Evolutionary conservation across 1,284 basidiomycete species (phyloP), one percentile per base, ranked within the genome.

Genomic region (Heimioporus punctisporus): DNA sequence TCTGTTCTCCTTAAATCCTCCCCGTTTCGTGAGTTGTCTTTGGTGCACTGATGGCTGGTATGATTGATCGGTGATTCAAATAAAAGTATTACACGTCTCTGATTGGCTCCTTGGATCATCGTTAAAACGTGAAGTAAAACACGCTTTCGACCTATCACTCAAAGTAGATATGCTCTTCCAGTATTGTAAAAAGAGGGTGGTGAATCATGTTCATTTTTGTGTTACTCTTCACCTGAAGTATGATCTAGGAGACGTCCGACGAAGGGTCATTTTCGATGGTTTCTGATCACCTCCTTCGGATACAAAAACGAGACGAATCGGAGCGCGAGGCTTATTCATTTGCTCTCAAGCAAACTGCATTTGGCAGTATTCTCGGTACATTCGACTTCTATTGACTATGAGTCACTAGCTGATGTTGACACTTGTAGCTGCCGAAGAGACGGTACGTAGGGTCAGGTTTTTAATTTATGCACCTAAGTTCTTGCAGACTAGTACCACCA

Each of bases 101-200:
- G 55, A 63, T 21, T 65, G 65, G 64, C 31, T 52, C 31, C 64
- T 64, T 0, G 64, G 64, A 1, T 55, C 62, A 5, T 57, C 50
- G 17, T 25, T 60, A 12, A 62, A 57, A 41, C 48, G 49, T 8
- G 52, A 53, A 24, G 59, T 59, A 10, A 51, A 48, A 5, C 26
- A 45, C n/a, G 37, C 56, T 21, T 42, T 26, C 10, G 41, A 28
- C 8, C 26, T 56, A 15, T 45, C 48, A 6, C 14, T 8, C 4
- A 39, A 51, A 11, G 47, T 41, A 2, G 59, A 68, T 10, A 27
- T 47, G 2, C 57, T 62, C 3, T 65, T 52, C 30, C 30, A 39
- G 21, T 51, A 60, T 34, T 56, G 40, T 19, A 27, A 30, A 11
- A 10, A 49, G 14, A 41, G 28, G n/a, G 12, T 34, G 31, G 31